Percentiles rank a stretch among this genome's conserved stretches.
Evolutionary conservation across 495 filamentous ascomycete species (phyloP).

Genomic region (Penicillium steckii): DNA sequence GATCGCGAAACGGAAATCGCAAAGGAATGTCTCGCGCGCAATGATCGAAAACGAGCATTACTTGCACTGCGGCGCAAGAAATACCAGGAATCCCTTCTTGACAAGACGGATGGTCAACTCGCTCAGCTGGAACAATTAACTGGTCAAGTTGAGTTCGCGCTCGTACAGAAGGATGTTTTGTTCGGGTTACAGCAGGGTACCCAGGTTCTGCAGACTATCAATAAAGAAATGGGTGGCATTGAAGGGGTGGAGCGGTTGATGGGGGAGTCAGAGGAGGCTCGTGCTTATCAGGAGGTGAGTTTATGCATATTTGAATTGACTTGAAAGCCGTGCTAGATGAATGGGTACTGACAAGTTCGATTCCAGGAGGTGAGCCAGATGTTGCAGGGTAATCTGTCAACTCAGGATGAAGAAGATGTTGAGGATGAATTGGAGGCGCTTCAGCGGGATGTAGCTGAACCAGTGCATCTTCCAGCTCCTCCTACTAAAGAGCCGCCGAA

Average conservation of each 20-base stretch:
- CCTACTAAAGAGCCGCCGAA: slow-evolving; percentile 43
- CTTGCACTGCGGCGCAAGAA: slow-evolving; percentile 93
- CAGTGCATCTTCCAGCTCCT: slow-evolving; percentile 55
- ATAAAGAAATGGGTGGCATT: slow-evolving; percentile 93
- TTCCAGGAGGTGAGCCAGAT: slow-evolving; percentile 83
- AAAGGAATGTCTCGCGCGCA: slow-evolving; percentile 68
- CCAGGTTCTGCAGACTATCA: slow-evolving; percentile 80
- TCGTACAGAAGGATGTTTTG: slow-evolving; percentile 92
- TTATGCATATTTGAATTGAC: background rate
- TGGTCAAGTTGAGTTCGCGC: slow-evolving; percentile 83
- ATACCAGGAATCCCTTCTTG: slow-evolving; percentile 88
- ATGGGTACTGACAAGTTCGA: slow-evolving; percentile 6
- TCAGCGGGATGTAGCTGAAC: slow-evolving; percentile 60
- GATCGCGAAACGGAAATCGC: slow-evolving; percentile 80
- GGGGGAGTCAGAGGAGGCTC: slow-evolving; percentile 85
- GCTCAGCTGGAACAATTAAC: slow-evolving; percentile 83
- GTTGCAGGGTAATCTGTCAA: slow-evolving; percentile 79
- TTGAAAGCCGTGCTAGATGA: slow-evolving; percentile 1
- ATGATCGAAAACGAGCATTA: slow-evolving; percentile 77
- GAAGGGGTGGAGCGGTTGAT: slow-evolving; percentile 91
- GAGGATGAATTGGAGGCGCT: slow-evolving; percentile 89
- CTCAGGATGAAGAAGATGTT: slow-evolving; percentile 95
- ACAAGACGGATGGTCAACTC: slow-evolving; percentile 88
- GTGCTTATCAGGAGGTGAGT: slow-evolving; percentile 79
- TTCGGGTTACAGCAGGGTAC: slow-evolving; percentile 94